A percentile compares a stretch with the other conserved stretches of the same genome.
Conservation (phyloP, 257 asterid genomes). For the Lantana camara region DNA sequence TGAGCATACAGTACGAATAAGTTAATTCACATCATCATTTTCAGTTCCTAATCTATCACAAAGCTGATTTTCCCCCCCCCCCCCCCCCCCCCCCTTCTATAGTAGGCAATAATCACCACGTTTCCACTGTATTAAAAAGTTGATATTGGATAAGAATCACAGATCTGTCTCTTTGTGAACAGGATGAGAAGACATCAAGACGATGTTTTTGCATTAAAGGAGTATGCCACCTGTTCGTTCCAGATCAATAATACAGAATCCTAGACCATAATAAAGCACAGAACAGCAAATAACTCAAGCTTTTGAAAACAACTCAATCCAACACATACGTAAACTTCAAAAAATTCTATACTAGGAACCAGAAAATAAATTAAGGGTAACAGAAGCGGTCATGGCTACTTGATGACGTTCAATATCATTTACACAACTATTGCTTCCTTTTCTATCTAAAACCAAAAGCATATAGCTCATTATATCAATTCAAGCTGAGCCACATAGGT, state of each 20-base stretch:
- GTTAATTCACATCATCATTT: too few species aligned
- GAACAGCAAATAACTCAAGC: slow-evolving; percentile 15
- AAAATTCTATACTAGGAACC: background rate
- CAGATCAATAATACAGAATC: background rate
- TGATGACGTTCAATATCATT: slow-evolving; percentile 6
- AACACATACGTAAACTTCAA: background rate
- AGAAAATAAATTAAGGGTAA: slow-evolving; percentile 4
- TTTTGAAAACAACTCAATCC: slow-evolving; percentile 5
- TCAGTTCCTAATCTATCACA: too few species aligned
- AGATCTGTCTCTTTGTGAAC: too few species aligned
- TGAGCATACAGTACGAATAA: background rate
- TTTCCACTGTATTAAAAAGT: too few species aligned
- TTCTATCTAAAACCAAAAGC: slow-evolving; percentile 8
- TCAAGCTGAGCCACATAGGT: slow-evolving; percentile 14
- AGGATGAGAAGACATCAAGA: too few species aligned
- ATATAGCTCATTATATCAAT: background rate
- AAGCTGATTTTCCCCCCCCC: too few species aligned
- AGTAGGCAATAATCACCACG: too few species aligned
- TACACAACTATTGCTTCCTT: background rate
- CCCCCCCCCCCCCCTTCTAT: too few species aligned
- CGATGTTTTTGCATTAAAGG: too few species aligned
- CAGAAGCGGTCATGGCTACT: background rate
- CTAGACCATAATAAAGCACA: background rate
- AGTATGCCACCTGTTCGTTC: slow-evolving; percentile 13
- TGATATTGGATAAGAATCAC: too few species aligned